Evolutionary conservation across 306 rosid species (phyloP), one percentile per base, ranked within the genome.

Genomic region (Lagenaria siceraria): DNA sequence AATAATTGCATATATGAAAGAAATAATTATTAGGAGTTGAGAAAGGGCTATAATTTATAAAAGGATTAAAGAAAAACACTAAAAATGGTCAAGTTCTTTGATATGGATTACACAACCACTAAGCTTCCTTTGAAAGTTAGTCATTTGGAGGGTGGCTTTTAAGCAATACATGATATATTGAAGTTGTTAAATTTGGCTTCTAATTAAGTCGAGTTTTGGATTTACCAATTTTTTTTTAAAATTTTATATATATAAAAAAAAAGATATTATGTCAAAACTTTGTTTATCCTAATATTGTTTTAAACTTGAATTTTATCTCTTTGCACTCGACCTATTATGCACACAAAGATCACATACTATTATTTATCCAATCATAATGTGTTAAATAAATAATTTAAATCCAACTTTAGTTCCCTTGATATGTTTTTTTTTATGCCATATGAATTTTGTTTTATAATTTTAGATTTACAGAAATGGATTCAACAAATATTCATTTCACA

Each of bases 131-230:
- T 60, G 62, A 70, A 86, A 86, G 92, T 78, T 83, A 54, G 76
- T 54, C 58, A 71, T 77, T 76, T 72, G 78, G 86, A 58, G 92
- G 85, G 93, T 87, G 88, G 82, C 89, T 89, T 86, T 61, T 61
- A 89, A 89, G 93, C 92, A 85, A 91, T 36, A 78, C 61, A 48
- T 21, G n/a, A 11, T 66, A 38, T 66, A 24, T 13, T 21, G 52
- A 38, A 10, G 52, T 66, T 38, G 29, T 65, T 36, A 65, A 35
- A 4, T 36, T 68, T n/a, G 54, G 54, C 54, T 68, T 12, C 56
- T 43, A 70, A 70, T 70, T 70, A 70, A 10, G 56, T 43, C 36
- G 46, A 69, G 75, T 10, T 31, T 62, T 69, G 35, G 31, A 42
- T 21, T 18, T 12, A 42, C 54, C 6, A 19, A 9, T 42, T 46